These are phyloP conservation scores for Talaromyces sp. DNA, from an alignment of 2,329 filamentous ascomycete genomes.

Conservation along the genomic window DNA sequence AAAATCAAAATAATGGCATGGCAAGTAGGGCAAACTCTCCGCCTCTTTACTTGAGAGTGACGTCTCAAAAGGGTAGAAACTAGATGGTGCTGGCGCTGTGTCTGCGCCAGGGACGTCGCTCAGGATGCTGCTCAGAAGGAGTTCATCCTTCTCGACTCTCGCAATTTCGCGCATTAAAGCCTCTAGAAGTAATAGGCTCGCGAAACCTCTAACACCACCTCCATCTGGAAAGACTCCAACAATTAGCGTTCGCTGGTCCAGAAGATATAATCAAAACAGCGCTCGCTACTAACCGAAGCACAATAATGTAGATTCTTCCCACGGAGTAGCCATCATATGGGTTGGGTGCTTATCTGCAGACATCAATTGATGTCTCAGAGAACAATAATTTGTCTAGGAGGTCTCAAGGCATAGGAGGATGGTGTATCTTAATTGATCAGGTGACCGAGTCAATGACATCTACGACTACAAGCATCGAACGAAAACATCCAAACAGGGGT, in stretches of 20 bases:
- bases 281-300: neutral
- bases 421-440: neutral
- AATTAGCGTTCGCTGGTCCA: neutral
- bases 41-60: neutral
- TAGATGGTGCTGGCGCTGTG: neutral
- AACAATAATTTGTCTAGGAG: neutral
- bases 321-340: neutral
- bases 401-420: neutral
- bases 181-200: conserved; percentile 9
- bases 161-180: conserved; percentile 9
- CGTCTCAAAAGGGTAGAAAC: neutral
- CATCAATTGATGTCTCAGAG: neutral
- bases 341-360: neutral
- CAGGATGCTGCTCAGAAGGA: neutral
- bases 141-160: neutral
- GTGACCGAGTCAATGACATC: neutral
- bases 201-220: neutral
- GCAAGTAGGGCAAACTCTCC: neutral
- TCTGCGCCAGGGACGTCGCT: conserved; percentile 23
- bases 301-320: neutral
- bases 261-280: neutral
- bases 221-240: neutral
- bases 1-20: neutral
- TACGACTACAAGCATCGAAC: neutral
- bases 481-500: neutral